A percentile compares a stretch with the other conserved stretches of the same genome.
These are phyloP conservation scores for Dentipellis fragilis DNA, from an alignment of 768 basidiomycete species.

Conservation along the genomic window DNA sequence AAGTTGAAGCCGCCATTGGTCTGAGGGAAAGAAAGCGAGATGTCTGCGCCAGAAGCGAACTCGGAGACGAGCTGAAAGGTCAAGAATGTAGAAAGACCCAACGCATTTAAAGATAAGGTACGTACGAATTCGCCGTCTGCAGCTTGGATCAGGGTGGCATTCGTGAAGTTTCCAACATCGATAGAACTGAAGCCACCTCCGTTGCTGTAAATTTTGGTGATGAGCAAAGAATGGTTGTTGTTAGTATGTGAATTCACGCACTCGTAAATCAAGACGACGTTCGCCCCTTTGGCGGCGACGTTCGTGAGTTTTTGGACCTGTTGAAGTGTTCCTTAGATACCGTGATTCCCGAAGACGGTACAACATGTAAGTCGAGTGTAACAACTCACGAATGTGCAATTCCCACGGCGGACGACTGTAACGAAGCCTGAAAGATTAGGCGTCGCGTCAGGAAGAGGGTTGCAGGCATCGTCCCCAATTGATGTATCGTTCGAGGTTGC, in stretches of 20 bases:
- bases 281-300: constrained; percentile 42
- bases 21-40: constrained; percentile 41
- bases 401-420: constrained; percentile 48
- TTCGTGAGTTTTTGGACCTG: constrained; percentile 44
- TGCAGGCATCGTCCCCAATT: constrained; percentile 48
- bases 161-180: constrained; percentile 32
- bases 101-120: constrained; percentile 1
- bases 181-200: constrained; percentile 36
- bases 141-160: constrained; percentile 39
- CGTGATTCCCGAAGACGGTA: background rate
- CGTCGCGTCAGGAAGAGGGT: constrained; percentile 38
- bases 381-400: constrained; percentile 42
- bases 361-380: too few relatives aligned
- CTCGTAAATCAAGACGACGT: constrained; percentile 44
- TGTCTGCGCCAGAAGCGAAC: constrained; percentile 32
- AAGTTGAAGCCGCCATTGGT: constrained; percentile 30
- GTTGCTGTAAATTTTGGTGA: constrained; percentile 26
- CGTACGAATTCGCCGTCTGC: constrained; percentile 46
- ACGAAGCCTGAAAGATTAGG: constrained; percentile 46
- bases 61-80: constrained; percentile 34
- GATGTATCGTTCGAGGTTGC: constrained; percentile 49
- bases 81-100: background rate
- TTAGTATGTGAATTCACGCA: constrained; percentile 18
- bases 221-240: background rate
- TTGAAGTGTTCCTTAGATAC: background rate